Conservation (phyloP, 2,329 filamentous ascomycete genomes). For the Eutypa lata region DNA sequence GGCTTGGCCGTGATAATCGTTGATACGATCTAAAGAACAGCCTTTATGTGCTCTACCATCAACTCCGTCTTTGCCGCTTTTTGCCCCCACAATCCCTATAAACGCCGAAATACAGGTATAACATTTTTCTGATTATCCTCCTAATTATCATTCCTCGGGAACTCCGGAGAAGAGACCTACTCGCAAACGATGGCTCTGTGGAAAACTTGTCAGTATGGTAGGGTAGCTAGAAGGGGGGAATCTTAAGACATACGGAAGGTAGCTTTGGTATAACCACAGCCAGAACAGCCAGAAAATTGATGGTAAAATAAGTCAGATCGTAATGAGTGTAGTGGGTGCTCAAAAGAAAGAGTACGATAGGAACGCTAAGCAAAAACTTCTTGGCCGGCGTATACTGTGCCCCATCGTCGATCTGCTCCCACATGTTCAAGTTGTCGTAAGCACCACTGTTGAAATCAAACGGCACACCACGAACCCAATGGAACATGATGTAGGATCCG, state of each 20-base stretch:
- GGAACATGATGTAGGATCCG: constrained; percentile 98
- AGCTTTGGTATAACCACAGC: constrained; percentile 95
- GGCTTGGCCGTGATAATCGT: background rate
- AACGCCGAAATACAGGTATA: constrained; percentile 16
- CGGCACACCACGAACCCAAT: constrained; percentile 94
- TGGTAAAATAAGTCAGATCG: constrained; percentile 92
- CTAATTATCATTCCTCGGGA: constrained; percentile 51
- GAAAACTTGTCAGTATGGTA: constrained; percentile 23
- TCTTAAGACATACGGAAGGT: constrained; percentile 70
- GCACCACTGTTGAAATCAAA: constrained; percentile 99
- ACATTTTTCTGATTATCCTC: background rate
- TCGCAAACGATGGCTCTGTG: constrained; percentile 72
- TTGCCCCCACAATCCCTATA: constrained; percentile 1
- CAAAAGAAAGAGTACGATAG: constrained; percentile 88
- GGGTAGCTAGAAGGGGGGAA: background rate
- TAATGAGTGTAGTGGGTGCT: constrained; percentile 99
- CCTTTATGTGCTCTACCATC: background rate
- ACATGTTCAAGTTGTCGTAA: constrained; percentile 99
- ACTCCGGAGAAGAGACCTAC: constrained; percentile 70
- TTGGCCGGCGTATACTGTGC: constrained; percentile 98
- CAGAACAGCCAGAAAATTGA: constrained; percentile 92
- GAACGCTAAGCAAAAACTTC: constrained; percentile 94
- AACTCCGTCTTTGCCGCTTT: background rate
- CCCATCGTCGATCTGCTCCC: constrained; percentile 99
- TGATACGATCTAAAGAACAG: background rate